phyloP scores from a whole-genome alignment of 768 basidiomycete genomes.

The Macrolepiota fuliginosa region DNA sequence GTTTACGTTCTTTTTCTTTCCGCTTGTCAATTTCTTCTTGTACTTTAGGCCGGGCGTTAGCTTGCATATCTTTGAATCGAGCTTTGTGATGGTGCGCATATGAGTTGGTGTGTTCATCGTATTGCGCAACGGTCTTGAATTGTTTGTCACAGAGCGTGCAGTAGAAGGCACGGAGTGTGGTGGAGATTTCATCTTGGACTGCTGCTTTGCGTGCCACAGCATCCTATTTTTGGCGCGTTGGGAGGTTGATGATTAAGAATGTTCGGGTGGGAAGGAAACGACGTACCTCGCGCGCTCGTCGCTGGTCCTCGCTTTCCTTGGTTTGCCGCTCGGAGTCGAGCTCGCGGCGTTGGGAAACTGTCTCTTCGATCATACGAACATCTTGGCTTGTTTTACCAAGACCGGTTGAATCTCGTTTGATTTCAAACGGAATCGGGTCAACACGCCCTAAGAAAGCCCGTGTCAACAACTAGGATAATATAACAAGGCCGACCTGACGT shows the following conservation, averaged over 20 bases:
- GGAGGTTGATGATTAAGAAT: slow-evolving; percentile 2
- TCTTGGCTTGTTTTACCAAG: slow-evolving; percentile 80
- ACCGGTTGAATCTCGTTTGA: slow-evolving; percentile 77
- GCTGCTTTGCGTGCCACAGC: slow-evolving; percentile 61
- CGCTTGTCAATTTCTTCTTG: slow-evolving; percentile 69
- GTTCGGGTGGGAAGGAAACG: background rate
- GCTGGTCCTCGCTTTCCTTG: slow-evolving; percentile 79
- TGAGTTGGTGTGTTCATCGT: slow-evolving; percentile 88
- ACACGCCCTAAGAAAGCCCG: slow-evolving; percentile 54
- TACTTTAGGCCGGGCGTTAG: slow-evolving; percentile 61
- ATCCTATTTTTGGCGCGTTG: slow-evolving; percentile 39
- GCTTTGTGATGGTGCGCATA: slow-evolving; percentile 87
- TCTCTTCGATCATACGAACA: slow-evolving; percentile 80
- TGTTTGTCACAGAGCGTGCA: slow-evolving; percentile 85
- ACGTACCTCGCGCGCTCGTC: slow-evolving; percentile 65
- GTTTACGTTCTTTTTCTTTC: slow-evolving; percentile 82
- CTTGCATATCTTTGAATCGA: slow-evolving; percentile 80
- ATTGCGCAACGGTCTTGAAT: slow-evolving; percentile 82
- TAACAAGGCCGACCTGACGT: slow-evolving; percentile 13
- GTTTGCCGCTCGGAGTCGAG: slow-evolving; percentile 80
- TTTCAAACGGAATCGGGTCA: slow-evolving; percentile 79
- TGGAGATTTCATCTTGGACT: slow-evolving; percentile 64
- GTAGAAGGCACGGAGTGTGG: slow-evolving; percentile 72
- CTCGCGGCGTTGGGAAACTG: slow-evolving; percentile 76
- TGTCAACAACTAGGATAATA: background rate